A percentile compares a stretch with the other conserved stretches of the same genome.
Conservation (phyloP, 352 stramenopile genomes). For the Globisporangium polare region DNA sequence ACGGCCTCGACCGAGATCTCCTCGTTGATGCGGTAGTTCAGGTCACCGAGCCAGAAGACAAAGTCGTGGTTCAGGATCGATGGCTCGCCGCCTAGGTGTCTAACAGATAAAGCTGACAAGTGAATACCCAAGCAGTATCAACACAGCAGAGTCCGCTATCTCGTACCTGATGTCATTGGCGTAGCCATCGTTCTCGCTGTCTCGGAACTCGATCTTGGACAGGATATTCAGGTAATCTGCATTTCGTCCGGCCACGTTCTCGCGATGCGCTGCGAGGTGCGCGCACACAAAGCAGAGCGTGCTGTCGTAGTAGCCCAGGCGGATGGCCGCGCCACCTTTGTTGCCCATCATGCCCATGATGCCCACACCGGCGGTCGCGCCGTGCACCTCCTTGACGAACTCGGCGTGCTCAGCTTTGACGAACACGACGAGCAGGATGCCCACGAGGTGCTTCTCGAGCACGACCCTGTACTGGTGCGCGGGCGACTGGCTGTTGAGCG, state of each 20-base stretch:
- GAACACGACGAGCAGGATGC: constrained; percentile 96
- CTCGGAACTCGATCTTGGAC: constrained; percentile 92
- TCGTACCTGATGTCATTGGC: constrained; percentile 19
- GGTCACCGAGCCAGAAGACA: constrained; percentile 96
- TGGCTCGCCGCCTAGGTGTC: constrained; percentile 40
- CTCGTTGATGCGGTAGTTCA: constrained; percentile 91
- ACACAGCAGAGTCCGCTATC: background rate
- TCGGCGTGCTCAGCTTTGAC: constrained; percentile 77
- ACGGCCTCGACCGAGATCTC: constrained; percentile 72
- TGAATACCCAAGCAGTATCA: background rate
- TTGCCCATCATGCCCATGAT: constrained; percentile 99
- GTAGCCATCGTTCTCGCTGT: constrained; percentile 33
- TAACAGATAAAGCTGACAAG: constrained; percentile 15
- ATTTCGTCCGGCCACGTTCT: constrained; percentile 97
- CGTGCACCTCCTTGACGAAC: constrained; percentile 86
- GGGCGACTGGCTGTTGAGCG: constrained; percentile 77
- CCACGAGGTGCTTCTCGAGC: constrained; percentile 94
- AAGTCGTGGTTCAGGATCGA: constrained; percentile 97
- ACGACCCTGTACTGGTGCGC: constrained; percentile 65
- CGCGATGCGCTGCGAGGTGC: constrained; percentile 97
- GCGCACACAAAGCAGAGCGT: constrained; percentile 98
- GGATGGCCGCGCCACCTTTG: constrained; percentile 96
- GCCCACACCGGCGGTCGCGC: constrained; percentile 92
- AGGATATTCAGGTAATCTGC: constrained; percentile 98
- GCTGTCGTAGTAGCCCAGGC: constrained; percentile 96